phyloP scores from a whole-genome alignment of 192 early-diverging fungal genomes.

The Piromyces finnis region DNA sequence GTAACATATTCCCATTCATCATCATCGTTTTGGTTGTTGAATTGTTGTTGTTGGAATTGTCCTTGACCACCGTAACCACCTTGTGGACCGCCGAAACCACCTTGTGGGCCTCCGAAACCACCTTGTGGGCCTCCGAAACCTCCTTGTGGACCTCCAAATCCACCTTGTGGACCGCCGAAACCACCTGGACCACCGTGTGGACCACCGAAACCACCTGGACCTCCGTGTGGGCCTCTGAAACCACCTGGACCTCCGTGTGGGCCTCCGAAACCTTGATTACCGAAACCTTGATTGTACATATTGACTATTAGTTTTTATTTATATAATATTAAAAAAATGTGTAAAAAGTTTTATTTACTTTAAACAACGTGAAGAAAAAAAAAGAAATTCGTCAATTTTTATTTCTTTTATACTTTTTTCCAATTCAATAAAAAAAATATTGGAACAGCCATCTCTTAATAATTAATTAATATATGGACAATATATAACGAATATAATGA shows the following conservation, averaged over 20 bases:
- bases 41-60: background rate
- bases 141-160: background rate
- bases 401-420: background rate
- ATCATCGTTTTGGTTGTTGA: background rate
- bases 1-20: background rate
- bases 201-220: background rate
- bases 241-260: too few relatives aligned
- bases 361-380: background rate
- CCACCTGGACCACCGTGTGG: too few relatives aligned
- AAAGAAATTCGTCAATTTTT: background rate
- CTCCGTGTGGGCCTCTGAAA: too few relatives aligned
- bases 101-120: too few relatives aligned
- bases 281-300: background rate
- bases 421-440: too few relatives aligned
- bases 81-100: too few relatives aligned
- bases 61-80: background rate
- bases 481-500: too few relatives aligned
- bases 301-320: background rate
- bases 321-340: background rate
- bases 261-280: too few relatives aligned
- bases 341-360: background rate
- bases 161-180: too few relatives aligned
- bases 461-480: too few relatives aligned
- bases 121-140: too few relatives aligned
- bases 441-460: too few relatives aligned